These are phyloP conservation scores for Leonotis leonurus DNA, from an alignment of 257 asterid species.

Conservation along the genomic window DNA sequence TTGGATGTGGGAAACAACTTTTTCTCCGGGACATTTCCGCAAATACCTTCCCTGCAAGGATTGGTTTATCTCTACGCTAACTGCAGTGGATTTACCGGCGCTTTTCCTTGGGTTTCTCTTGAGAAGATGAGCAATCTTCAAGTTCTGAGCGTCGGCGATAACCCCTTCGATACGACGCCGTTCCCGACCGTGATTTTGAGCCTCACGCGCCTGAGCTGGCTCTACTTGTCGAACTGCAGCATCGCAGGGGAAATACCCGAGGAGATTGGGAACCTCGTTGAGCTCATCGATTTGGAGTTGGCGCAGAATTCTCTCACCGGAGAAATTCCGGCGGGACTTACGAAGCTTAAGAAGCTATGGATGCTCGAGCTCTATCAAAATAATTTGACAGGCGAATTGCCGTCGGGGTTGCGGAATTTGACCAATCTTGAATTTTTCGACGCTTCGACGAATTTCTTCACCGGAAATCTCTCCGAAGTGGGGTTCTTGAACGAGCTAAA, in stretches of 20 bases:
- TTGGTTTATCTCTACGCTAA: conserved; percentile 49
- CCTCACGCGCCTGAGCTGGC: conserved; percentile 41
- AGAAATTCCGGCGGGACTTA: conserved; percentile 50
- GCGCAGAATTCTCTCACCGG: conserved; percentile 53
- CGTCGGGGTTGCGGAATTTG: conserved; percentile 58
- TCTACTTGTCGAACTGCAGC: conserved; percentile 62
- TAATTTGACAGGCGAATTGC: conserved; percentile 52
- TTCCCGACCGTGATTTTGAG: conserved; percentile 43
- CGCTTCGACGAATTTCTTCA: conserved; percentile 55
- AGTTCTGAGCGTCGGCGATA: conserved; percentile 70
- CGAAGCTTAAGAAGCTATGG: conserved; percentile 57
- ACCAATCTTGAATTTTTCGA: conserved; percentile 60
- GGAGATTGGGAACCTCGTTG: conserved; percentile 58
- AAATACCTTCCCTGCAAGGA: conserved; percentile 31
- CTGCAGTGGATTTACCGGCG: conserved; percentile 59
- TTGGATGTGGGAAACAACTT: conserved; percentile 62
- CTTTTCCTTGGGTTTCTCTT: conserved; percentile 62
- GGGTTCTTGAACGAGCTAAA: conserved; percentile 38
- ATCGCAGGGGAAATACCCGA: conserved; percentile 62
- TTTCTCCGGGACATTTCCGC: conserved; percentile 57
- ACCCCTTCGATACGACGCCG: conserved; percentile 34
- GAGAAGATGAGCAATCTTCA: conserved; percentile 35
- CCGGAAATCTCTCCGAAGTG: conserved; percentile 58
- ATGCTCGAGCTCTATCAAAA: conserved; percentile 63
- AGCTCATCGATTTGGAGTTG: conserved; percentile 48